phyloP scores from a whole-genome alignment of 352 stramenopile genomes.

The Phytophthora melonis region DNA sequence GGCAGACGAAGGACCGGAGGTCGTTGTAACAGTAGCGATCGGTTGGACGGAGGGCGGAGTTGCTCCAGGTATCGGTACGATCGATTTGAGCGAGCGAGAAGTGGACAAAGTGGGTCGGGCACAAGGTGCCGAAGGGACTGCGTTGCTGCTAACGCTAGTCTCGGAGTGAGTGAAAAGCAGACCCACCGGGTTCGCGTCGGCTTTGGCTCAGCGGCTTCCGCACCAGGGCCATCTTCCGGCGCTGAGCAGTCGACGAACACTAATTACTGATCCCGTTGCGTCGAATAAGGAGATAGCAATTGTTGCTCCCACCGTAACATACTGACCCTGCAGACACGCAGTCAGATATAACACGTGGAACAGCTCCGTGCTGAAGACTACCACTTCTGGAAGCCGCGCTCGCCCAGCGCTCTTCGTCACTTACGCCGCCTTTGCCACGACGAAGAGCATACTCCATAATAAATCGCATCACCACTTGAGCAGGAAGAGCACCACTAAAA shows the following conservation, averaged over 20 bases:
- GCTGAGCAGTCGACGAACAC: constrained; percentile 5
- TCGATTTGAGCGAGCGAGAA: background rate
- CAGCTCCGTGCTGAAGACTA: constrained; percentile 31
- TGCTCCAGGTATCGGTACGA: background rate
- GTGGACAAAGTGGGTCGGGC: background rate
- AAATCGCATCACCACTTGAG: constrained; percentile 23
- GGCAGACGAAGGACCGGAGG: background rate
- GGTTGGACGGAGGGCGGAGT: background rate
- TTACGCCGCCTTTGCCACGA: background rate
- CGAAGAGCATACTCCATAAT: constrained; percentile 18
- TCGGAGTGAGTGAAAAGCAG: background rate
- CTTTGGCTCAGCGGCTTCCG: background rate
- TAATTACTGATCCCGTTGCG: background rate
- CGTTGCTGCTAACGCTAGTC: background rate
- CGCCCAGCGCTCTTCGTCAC: constrained; percentile 11
- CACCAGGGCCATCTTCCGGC: background rate
- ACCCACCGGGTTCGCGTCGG: background rate
- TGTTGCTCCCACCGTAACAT: constrained; percentile 16
- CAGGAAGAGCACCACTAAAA: constrained; percentile 13
- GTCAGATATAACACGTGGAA: constrained; percentile 35
- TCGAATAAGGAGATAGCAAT: constrained; percentile 15
- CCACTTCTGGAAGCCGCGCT: constrained; percentile 27
- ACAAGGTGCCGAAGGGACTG: background rate
- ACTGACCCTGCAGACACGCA: constrained; percentile 18
- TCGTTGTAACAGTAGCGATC: background rate